Evolutionary conservation across 208 protist species (phyloP), one percentile per base, ranked within the genome.

Genomic region (Jaenimonas drosophilae): DNA sequence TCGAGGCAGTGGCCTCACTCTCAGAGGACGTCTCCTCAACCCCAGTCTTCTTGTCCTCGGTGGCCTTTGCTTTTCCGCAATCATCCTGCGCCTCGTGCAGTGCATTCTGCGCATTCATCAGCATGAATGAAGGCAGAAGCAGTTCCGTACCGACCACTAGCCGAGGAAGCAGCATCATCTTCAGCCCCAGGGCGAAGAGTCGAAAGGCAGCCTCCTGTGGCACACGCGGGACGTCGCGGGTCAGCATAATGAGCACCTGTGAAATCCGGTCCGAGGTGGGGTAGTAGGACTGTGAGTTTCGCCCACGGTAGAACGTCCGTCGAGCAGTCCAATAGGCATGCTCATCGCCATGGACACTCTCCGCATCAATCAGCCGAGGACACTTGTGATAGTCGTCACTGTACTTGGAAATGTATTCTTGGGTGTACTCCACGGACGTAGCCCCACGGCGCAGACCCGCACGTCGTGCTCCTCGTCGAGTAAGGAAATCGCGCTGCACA

Each of bases 121-220:
- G 25, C 30, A 71, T n/a, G 76, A 72, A 86, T 45, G 54, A 49
- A 14, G 83, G 77, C 59, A 93, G 36, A 59, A 87, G 60, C 31
- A 82, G 31, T 49, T 78, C 68, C 25, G 65, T 40, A 11, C 53
- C 49, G 28, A 51, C 59, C 38, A 78, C 58, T 17, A 92, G 20
- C 17, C 69, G 58, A 21, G 79, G 76, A 27, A 93, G 33, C 42
- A 89, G 48, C 65, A 84, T 61, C 61, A 93, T 56, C 53, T 74
- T 80, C 19, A 93, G 38, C 5, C 63, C 70, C 11, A 93, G 46
- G 12, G 74, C 67, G 41, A 93, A 83, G 19, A 93, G 54, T 17
- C 84, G 76, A 60, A 93, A 89, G 11, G 84, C 79, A 24, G 82
- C 82, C 50, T 86, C 76, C 59, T 82, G 76, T 23, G 80, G 77